Evolutionary conservation across 148 eudicot species (phyloP), one percentile per base, ranked within the genome.

Genomic region (Heliamphora exappendiculata): DNA sequence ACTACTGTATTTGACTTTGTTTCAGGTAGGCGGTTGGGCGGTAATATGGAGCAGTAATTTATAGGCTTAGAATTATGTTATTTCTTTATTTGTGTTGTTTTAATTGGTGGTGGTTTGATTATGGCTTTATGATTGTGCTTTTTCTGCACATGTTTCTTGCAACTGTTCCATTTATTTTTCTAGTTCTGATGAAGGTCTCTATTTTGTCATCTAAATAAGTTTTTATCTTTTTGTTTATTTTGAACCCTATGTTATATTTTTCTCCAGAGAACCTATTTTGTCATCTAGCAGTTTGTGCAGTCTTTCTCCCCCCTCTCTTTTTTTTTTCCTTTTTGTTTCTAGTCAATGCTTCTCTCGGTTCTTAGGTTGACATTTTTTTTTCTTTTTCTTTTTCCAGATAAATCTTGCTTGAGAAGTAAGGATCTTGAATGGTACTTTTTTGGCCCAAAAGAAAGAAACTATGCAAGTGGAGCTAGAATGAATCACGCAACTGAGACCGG

Each of bases 341-440:
- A 2, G 17, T 12, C 64, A 59, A 24, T 11, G 65, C 33, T 12
- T 58, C 16, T 60, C 65, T 31, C 37, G 19, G 34, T 31, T 31
- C 39, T 8, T 62, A 31, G n/a, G 66, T 34, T 62, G 20, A 62
- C 6, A 62, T 5, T 7, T 45, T 59, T 70, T 49, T 13, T 33
- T 51, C 17, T 16, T 75, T 76, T 22, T n/a, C n/a, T 20, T 77
- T 55, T 24, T 45, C 20, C 81, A 87, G 90, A 78, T 81, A 78
- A 77, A 72, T 87, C 84, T 73, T 69, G 44, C 75, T 77, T 88
- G 81, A 78, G 72, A 76, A 86, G 83, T 50, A 76, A 57, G 77
- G 98, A 95, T 77, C 78, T 76, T 31, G 85, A 85, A 57, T 94
- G 98, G 98, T 94, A 67, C 82, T 94, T 94, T 77, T 86, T 92